Evolutionary conservation across 1,139 yeast species (phyloP), one percentile per base, ranked within the genome.

Genomic region (Hyphopichia pseudoburtonii): DNA sequence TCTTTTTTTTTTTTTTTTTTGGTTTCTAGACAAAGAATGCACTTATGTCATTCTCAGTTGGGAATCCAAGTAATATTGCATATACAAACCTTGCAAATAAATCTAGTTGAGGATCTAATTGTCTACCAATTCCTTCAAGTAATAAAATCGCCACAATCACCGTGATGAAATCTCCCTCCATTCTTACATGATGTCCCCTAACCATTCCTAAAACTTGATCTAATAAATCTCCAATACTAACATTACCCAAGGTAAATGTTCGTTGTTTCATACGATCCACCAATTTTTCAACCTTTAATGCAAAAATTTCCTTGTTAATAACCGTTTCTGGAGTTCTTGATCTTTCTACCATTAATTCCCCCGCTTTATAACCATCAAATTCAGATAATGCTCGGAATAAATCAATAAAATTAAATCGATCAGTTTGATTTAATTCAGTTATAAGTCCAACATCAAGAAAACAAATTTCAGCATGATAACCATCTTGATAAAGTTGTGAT

Each of bases 151-250:
- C 96, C 28, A 92, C 89, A 14, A 92, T 86, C 19, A 94, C 96
- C 18, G 96, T 88, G 33, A 92, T 83, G 54, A 92, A 92, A 58
- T 92, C 98, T 6, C 96, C 95, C 54, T 92, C 99, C 96, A 94
- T 86, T 55, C 97, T 75, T 16, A 92, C 98, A 59, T 94, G 99
- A 57, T 92, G 98, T 14, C 72, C 70, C 41, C 97, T 73, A 14
- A 94, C 97, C 97, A 92, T 89, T 2, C 82, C 70, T 42, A 92
- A 71, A 69, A 92, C 92, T 54, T 82, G 86, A 48, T 89, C 94
- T 41, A 92, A 68, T 42, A 94, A 70, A 55, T 90, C 97, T 3
- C 97, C 97, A 44, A 92, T 86, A 34, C 94, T 85, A 17, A 94
- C 85, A 37, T 88, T 86, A 0, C 98, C 98, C 38, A 92, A 67